Base-by-base conservation (phyloP, 1,139 yeast species). In the Debaryomyces coudertii region DNA sequence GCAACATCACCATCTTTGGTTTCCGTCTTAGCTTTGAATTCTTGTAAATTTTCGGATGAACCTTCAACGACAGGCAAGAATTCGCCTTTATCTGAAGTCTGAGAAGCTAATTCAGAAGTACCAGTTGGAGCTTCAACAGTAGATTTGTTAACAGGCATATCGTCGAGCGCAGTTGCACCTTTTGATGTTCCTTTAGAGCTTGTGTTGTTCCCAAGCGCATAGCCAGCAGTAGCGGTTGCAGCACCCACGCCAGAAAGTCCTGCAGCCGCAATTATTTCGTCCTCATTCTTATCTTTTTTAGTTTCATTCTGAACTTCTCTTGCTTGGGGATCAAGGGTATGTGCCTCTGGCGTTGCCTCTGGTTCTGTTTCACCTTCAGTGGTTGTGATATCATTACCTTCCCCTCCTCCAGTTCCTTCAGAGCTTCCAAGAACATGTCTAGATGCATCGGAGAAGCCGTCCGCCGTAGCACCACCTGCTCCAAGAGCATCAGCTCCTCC, bases 121-220 rank as follows among this genome's bases (percentile, higher is more conserved):
- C 56, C 59, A 57, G 85, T 84, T 25, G 72, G 56, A 54, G 70
- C 75, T 8, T 82, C 86, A 64, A 82, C 86, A 33, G 11, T 33
- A 5, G 36, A 16, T n/a, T 33, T 33, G 2, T 18, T 23, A 18
- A 22, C 24, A 33, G 36, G 15, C 45, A 87, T 82, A 43, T 57
- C 50, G 38, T 53, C 48, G 36, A 79, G 62, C 7, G 64, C 53
- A 41, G 46, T 50, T 15, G 53, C 45, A 40, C 47, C 42, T n/a
- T n/a, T n/a, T n/a, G n/a, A n/a, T n/a, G n/a, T n/a, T n/a, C 9
- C 31, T 28, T 28, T 5, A 16, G 14, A 28, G 9, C 9, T 28
- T 28, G 16, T 24, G 27, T 24, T 28, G 14, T 12, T 11, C 12
- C 12, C 31, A 31, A 16, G n/a, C 8, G 35, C 14, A 14, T 30